Percentiles rank a stretch among this genome's conserved stretches.
Evolutionary conservation across 345 rosid genomes (phyloP).

Genomic region (Salix exigua): DNA sequence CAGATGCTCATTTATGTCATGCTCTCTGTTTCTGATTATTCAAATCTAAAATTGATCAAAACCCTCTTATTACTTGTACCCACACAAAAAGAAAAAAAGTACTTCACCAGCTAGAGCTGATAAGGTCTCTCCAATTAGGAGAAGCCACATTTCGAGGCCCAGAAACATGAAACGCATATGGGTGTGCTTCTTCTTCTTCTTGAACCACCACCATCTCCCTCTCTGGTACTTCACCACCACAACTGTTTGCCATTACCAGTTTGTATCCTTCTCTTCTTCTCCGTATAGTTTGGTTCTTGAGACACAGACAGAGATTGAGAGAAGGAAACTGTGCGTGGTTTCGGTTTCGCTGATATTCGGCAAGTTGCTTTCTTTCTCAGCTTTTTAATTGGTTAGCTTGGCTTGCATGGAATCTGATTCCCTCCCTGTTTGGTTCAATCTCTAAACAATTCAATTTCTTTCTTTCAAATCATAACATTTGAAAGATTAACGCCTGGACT

Average conservation of each 20-base stretch:
- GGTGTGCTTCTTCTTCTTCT: constrained; percentile 64
- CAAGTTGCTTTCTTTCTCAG: background rate
- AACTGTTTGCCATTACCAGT: background rate
- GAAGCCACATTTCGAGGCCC: constrained; percentile 84
- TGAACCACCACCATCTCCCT: constrained; percentile 5
- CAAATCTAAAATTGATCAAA: background rate
- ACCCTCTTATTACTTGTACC: background rate
- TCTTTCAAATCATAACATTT: background rate
- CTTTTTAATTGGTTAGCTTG: background rate
- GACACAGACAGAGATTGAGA: background rate
- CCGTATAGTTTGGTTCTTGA: background rate
- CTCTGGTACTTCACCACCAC: background rate
- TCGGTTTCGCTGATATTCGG: background rate
- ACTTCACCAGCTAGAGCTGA: constrained; percentile 83
- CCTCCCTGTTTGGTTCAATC: background rate
- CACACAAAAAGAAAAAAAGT: background rate
- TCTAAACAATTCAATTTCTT: background rate
- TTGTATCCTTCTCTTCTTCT: background rate
- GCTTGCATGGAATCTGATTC: background rate
- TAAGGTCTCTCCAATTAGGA: constrained; percentile 95
- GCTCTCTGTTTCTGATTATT: background rate
- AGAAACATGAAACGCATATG: constrained; percentile 86
- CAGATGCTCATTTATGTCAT: background rate
- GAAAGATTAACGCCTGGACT: background rate
- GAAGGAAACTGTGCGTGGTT: background rate